phyloP scores from a whole-genome alignment of 805 yeast species.

The Candida vartiovaarae region DNA sequence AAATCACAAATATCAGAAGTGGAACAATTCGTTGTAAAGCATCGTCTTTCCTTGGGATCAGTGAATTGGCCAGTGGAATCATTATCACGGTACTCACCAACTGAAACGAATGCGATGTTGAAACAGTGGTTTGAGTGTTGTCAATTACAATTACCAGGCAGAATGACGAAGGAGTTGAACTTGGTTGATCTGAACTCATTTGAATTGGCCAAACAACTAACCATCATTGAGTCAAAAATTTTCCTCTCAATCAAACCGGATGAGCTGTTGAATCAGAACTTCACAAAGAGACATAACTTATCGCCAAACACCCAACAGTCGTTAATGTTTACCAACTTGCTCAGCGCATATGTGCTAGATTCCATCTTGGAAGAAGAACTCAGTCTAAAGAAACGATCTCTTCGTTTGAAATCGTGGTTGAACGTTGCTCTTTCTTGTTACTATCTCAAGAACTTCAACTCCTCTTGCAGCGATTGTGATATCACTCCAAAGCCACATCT shows the following conservation, averaged over 20 bases:
- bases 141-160: conserved; percentile 29
- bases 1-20: conserved; percentile 26
- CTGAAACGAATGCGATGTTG: conserved; percentile 17
- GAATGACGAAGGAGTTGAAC: conserved; percentile 10
- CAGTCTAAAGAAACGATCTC: conserved; percentile 40
- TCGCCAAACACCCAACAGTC: conserved; percentile 61
- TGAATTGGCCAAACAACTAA: conserved; percentile 72
- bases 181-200: conserved; percentile 49
- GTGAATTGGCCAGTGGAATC: conserved; percentile 19
- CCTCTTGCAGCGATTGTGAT: conserved; percentile 76
- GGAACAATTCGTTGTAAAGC: conserved; percentile 44
- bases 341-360: conserved; percentile 69
- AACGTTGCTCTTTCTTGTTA: conserved; percentile 67
- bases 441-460: conserved; percentile 68
- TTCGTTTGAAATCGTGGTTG: conserved; percentile 61
- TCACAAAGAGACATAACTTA: conserved; percentile 47
- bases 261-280: conserved; percentile 59
- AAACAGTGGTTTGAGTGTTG: conserved; percentile 53
- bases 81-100: conserved; percentile 15
- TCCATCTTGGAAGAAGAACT: conserved; percentile 51
- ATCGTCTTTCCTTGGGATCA: conserved; percentile 40
- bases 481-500: conserved; percentile 62
- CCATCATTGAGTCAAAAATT: conserved; percentile 61
- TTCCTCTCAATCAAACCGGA: conserved; percentile 57
- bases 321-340: conserved; percentile 59